phyloP scores from a whole-genome alignment of 2,329 filamentous ascomycete species.

The Sordariomycetes sp. region DNA sequence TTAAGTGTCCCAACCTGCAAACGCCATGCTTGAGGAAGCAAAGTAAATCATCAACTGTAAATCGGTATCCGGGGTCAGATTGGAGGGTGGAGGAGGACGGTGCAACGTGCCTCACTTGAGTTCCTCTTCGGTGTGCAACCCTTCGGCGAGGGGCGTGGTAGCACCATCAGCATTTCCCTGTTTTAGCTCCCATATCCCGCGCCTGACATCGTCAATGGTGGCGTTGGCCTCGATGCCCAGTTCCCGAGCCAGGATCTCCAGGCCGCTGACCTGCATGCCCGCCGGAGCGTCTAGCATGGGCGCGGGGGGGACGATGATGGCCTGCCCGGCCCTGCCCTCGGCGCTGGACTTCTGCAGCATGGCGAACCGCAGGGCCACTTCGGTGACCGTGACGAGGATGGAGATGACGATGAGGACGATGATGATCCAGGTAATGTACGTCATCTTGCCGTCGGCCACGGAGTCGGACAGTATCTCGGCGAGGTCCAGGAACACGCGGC shows the following conservation, averaged over 20 bases:
- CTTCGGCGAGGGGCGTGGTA: too few species aligned
- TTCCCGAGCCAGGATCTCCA: constrained; percentile 23
- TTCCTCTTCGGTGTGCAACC: too few species aligned
- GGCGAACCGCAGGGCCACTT: constrained; percentile 79
- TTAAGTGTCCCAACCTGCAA: too few species aligned
- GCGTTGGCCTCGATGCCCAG: constrained; percentile 24
- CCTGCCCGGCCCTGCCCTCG: constrained; percentile 9
- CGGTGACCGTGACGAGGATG: constrained; percentile 83
- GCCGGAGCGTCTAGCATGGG: constrained; percentile 3
- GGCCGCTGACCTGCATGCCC: constrained; percentile 12
- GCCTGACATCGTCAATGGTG: constrained; percentile 22
- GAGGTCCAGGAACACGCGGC: constrained; percentile 90
- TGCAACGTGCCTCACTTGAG: too few species aligned
- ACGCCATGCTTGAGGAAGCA: too few species aligned
- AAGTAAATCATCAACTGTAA: too few species aligned
- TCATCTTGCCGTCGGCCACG: constrained; percentile 93
- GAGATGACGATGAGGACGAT: constrained; percentile 87
- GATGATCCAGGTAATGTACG: constrained; percentile 93
- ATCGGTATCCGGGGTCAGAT: too few species aligned
- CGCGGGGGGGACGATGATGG: constrained; percentile 8
- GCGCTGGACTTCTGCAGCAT: constrained; percentile 41
- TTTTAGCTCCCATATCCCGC: constrained; percentile 20
- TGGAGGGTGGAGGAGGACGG: too few species aligned
- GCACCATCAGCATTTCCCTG: too few species aligned
- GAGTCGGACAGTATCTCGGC: constrained; percentile 90